Evolutionary conservation across 2,329 filamentous ascomycete species (phyloP), one percentile per base, ranked within the genome.

Genomic region (Fusarium mexicanum): DNA sequence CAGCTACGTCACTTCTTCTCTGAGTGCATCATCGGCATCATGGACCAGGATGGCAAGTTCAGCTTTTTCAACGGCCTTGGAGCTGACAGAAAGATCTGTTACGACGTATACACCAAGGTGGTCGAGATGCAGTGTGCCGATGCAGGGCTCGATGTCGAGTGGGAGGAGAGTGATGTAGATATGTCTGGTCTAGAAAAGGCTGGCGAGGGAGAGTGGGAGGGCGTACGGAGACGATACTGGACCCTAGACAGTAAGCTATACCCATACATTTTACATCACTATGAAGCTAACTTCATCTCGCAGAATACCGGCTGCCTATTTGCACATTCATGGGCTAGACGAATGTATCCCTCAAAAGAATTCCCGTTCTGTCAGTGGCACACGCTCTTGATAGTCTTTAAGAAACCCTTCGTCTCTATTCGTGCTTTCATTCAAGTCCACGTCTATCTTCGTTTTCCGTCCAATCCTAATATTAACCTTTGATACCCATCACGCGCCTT

Each of bases 91-190:
- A 92, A 92, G 81, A 92, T 98, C 71, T 98, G 94, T 83, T 98
- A 98, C 83, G 96, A 98, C 84, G 95, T 99, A 31, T 98, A 98
- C 84, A 93, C 92, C 61, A 94, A 93, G 81, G 94, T 98, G 6
- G 92, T 94, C 4, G 96, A 98, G 83, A 92, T 98, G 87, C 95
- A 98, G 83, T 86, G 97, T 29, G 90, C 92, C 71, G 95, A 98
- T 76, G 94, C 94, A 16, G 95, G 95, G 2, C 89, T 98, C 76
- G 96, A 98, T 78, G 91, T 96, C 3, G 93, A 95, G 60, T 98
- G 95, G 95, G 88, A 92, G 61, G 92, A 92, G 64, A 89, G 96
- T 40, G 85, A 89, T 11, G 93, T 98, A 20, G 91, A 94, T 22
- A 90, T 90, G 84, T 83, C 87, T 58, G 84, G 84, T 64, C 84